These are phyloP conservation scores for Claviceps purpurea DNA, from an alignment of 2,329 filamentous ascomycete genomes.

Conservation along the genomic window DNA sequence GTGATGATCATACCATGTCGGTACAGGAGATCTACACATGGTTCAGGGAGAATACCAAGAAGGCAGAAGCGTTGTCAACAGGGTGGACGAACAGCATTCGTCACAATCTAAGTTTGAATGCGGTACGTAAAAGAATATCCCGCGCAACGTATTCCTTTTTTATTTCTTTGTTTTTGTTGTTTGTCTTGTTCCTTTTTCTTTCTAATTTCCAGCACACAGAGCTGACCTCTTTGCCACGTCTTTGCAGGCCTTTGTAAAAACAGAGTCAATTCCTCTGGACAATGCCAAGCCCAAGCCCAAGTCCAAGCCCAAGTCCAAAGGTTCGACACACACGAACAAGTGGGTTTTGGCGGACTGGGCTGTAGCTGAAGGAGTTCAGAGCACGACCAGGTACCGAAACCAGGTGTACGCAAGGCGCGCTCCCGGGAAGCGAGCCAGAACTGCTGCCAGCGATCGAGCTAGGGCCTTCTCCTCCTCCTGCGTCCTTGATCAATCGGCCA, in stretches of 20 bases:
- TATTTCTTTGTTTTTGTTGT: background rate
- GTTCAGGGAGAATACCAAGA: slow-evolving; percentile 72
- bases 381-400: slow-evolving; percentile 69
- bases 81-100: slow-evolving; percentile 96
- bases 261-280: slow-evolving; percentile 11
- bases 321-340: slow-evolving; percentile 52
- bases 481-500: slow-evolving; percentile 14
- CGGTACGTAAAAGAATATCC: slow-evolving; percentile 39
- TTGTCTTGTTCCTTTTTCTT: background rate
- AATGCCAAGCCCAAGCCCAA: slow-evolving; percentile 13
- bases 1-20: slow-evolving; percentile 54
- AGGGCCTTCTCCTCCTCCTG: slow-evolving; percentile 9
- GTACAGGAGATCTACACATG: slow-evolving; percentile 83
- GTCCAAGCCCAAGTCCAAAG: slow-evolving; percentile 9
- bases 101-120: slow-evolving; percentile 93
- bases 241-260: slow-evolving; percentile 31
- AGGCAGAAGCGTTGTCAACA: slow-evolving; percentile 59
- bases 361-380: slow-evolving; percentile 59
- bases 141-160: background rate
- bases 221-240: background rate
- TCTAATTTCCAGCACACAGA: background rate
- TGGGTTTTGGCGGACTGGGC: slow-evolving; percentile 69
- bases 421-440: slow-evolving; percentile 4
- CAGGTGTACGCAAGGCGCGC: slow-evolving; percentile 19
- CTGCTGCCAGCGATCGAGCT: background rate